Base-by-base conservation (phyloP, 495 filamentous ascomycete genomes). In the Hyaloscypha hepaticicola region DNA sequence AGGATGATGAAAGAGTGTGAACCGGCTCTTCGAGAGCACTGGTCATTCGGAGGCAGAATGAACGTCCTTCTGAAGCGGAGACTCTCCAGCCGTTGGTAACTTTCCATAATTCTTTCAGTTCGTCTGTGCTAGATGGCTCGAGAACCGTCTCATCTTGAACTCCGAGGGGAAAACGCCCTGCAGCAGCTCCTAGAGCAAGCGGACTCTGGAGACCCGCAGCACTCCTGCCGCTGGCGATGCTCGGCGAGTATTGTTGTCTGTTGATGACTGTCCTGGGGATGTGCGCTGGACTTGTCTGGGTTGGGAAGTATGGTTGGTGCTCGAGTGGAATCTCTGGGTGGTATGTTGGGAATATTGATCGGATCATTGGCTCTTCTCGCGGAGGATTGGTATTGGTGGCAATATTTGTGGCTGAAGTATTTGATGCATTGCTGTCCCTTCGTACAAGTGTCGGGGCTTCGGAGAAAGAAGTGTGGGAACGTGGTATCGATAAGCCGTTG, bases 331-430 rank as follows among this genome's bases (percentile, higher is more conserved):
- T 55, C n/a, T 83, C 82, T 11, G 87, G 86, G 72, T 96, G 86
- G 70, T 92, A 93, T n/a, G 80, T 83, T 16, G 92, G 92, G 72
- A 96, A 95, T 64, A 95, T 95, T 16, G 87, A 89, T 63, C 77
- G 79, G 77, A 89, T 89, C 0, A 71, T 52, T 9, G 69, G 64
- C 76, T 83, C 58, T 33, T 69, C 72, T 56, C 74, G 73, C 27
- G 74, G 67, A 24, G 58, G 65, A n/a, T 61, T 55, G 26, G 7
- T 38, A 21, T 55, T 60, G 28, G 72, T n/a, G 50, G 72, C 16
- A 58, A 74, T 77, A 66, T 80, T 80, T 66, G 77, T 74, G 60
- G 80, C 80, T 26, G 80, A 85, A 65, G 66, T 78, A 63, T 78
- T 75, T 12, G 80, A 81, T 3, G 76, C 66, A 63, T 74, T 73